Evolutionary conservation across 305 asterid species (phyloP).

Genomic region (Rubia peregrina): DNA sequence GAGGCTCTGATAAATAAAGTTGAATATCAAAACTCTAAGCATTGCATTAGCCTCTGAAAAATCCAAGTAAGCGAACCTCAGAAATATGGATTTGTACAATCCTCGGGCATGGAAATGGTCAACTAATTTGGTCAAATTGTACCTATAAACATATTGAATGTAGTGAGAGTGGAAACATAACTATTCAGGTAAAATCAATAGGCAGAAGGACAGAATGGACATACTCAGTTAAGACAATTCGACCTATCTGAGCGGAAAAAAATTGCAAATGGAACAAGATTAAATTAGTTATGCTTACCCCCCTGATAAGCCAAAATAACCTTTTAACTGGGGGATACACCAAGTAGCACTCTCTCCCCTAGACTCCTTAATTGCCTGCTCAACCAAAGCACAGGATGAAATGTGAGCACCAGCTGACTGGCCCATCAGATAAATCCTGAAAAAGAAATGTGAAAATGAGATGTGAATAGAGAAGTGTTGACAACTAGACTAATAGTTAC

Average conservation of each 20-base stretch:
- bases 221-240: not conserved
- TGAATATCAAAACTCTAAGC: not conserved
- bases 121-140: conserved; percentile 67
- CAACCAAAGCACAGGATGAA: conserved; percentile 77
- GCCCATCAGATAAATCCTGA: conserved; percentile 91
- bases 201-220: not conserved
- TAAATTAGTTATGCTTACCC: conserved; percentile 51
- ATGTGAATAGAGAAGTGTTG: not conserved
- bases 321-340: conserved; percentile 79
- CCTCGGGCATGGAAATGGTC: conserved; percentile 92
- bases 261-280: conserved; percentile 15
- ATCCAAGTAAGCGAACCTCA: conserved; percentile 45
- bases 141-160: conserved; percentile 39
- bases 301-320: conserved; percentile 97
- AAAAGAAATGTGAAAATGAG: conserved; percentile 4
- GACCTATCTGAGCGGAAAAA: conserved; percentile 5
- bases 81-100: conserved; percentile 77
- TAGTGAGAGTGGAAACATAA: not conserved
- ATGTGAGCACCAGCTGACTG: conserved; percentile 99
- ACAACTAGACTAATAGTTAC: not conserved
- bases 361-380: conserved; percentile 81
- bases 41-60: not conserved
- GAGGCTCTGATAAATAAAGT: not conserved
- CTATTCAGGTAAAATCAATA: not conserved
- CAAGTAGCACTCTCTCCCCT: conserved; percentile 62